Percentiles rank a stretch among this genome's conserved stretches.
Conservation (phyloP, 805 yeast species). For the Yarrowia keelungensis region DNA sequence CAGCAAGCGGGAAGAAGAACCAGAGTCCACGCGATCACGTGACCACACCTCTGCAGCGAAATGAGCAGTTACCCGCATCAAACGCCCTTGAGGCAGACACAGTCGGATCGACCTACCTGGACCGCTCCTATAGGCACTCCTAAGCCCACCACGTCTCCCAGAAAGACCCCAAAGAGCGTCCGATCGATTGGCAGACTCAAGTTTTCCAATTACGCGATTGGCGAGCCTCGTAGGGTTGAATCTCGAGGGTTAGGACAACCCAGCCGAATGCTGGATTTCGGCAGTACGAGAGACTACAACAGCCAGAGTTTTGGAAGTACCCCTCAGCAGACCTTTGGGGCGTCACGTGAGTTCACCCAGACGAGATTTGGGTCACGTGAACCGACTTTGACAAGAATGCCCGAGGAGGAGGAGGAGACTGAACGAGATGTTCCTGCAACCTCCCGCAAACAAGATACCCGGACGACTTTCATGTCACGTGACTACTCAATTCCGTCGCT, state of each 20-base stretch:
- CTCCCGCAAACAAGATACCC: not conserved
- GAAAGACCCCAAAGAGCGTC: constrained; percentile 22
- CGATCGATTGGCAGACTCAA: constrained; percentile 11
- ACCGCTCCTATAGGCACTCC: constrained; percentile 35
- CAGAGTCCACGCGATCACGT: not conserved
- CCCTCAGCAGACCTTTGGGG: not conserved
- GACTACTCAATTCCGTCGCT: constrained; percentile 26
- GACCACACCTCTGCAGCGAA: not conserved
- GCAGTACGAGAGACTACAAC: not conserved
- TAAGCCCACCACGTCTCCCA: constrained; percentile 25
- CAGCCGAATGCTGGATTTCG: constrained; percentile 14
- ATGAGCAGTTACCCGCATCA: constrained; percentile 19
- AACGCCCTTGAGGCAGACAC: constrained; percentile 10
- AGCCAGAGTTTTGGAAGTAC: constrained; percentile 1
- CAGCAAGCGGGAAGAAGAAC: not conserved
- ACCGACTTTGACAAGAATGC: not conserved
- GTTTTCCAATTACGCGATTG: constrained; percentile 20
- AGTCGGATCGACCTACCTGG: constrained; percentile 22
- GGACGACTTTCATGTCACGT: constrained; percentile 3
- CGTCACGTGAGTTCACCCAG: not conserved
- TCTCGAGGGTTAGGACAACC: constrained; percentile 19
- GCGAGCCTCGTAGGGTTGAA: constrained; percentile 17
- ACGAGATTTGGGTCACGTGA: constrained; percentile 10
- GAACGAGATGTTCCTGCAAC: too few species aligned
- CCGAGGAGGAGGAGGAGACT: not conserved